Percentiles rank a stretch among this genome's conserved stretches.
Evolutionary conservation across 108 stramenopile species (phyloP).

Genomic region (Cylindrotheca closterium): DNA sequence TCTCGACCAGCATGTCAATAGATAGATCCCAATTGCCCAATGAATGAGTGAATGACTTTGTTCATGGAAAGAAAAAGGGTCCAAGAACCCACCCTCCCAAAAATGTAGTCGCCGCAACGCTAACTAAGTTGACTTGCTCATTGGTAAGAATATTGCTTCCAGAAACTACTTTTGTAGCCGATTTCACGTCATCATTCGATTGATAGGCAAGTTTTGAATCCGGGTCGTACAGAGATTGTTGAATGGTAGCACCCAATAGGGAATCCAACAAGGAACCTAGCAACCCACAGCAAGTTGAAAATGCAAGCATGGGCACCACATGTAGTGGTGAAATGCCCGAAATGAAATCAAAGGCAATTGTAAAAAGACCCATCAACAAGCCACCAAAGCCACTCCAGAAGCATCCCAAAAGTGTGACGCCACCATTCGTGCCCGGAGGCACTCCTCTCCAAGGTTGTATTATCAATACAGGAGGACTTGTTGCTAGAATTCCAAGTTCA

Average conservation of each 20-base stretch:
- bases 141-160: constrained; percentile 65
- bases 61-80: constrained; percentile 42
- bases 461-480: constrained; percentile 53
- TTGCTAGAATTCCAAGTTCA: constrained; percentile 76
- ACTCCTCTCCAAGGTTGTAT: constrained; percentile 60
- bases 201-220: constrained; percentile 61
- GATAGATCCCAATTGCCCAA: too few relatives aligned
- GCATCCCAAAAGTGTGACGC: constrained; percentile 58
- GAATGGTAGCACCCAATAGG: constrained; percentile 74
- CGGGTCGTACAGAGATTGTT: constrained; percentile 61
- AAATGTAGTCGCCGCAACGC: constrained; percentile 53
- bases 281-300: constrained; percentile 57
- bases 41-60: too few relatives aligned
- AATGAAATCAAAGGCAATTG: constrained; percentile 36
- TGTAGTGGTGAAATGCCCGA: constrained; percentile 36
- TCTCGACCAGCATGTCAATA: too few relatives aligned
- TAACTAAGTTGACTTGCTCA: constrained; percentile 80
- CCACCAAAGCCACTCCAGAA: constrained; percentile 69
- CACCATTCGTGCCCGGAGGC: constrained; percentile 84
- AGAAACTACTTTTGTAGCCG: constrained; percentile 27
- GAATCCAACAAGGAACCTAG: constrained; percentile 75
- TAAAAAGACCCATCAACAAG: constrained; percentile 56
- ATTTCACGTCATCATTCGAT: constrained; percentile 10
- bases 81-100: constrained; percentile 58
- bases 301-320: constrained; percentile 29